Conservation (phyloP, 1,139 yeast genomes). For the Pichia inconspicua region DNA sequence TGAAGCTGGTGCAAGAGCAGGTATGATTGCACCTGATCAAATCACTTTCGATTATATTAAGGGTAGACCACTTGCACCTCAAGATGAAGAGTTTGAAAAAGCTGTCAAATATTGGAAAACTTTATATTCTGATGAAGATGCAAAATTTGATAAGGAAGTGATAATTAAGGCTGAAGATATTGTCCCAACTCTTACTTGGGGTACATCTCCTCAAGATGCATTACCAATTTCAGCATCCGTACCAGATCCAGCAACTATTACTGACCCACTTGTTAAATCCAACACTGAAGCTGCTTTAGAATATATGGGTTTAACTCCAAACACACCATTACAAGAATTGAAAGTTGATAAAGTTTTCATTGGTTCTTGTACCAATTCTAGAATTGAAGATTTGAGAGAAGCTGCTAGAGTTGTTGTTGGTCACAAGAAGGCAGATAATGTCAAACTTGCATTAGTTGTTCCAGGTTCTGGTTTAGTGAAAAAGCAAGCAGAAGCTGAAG, state of each 20-base stretch:
- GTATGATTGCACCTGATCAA: conserved; percentile 96
- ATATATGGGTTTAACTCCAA: conserved; percentile 86
- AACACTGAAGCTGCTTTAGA: conserved; percentile 87
- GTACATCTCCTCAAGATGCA: conserved; percentile 98
- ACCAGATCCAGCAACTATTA: conserved; percentile 73
- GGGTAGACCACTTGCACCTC: conserved; percentile 92
- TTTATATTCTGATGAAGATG: conserved; percentile 79
- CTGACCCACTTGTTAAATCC: conserved; percentile 68
- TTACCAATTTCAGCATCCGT: conserved; percentile 84
- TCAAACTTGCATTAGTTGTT: conserved; percentile 80
- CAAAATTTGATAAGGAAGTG: conserved; percentile 79
- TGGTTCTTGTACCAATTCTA: conserved; percentile 96
- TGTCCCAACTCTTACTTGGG: conserved; percentile 97
- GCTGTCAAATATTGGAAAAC: conserved; percentile 89
- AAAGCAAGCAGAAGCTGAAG: conserved; percentile 88
- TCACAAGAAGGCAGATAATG: conserved; percentile 73
- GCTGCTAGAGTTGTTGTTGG: conserved; percentile 94
- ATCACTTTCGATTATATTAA: conserved; percentile 78
- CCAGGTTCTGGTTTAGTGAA: conserved; percentile 97
- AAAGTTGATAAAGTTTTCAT: conserved; percentile 87
- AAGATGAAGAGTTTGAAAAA: conserved; percentile 89
- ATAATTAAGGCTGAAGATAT: conserved; percentile 76
- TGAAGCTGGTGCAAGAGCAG: conserved; percentile 99
- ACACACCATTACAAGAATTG: conserved; percentile 68
- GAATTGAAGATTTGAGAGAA: conserved; percentile 93